These are phyloP conservation scores for Psilocybe cubensis DNA, from an alignment of 768 basidiomycete genomes.

Conservation along the genomic window DNA sequence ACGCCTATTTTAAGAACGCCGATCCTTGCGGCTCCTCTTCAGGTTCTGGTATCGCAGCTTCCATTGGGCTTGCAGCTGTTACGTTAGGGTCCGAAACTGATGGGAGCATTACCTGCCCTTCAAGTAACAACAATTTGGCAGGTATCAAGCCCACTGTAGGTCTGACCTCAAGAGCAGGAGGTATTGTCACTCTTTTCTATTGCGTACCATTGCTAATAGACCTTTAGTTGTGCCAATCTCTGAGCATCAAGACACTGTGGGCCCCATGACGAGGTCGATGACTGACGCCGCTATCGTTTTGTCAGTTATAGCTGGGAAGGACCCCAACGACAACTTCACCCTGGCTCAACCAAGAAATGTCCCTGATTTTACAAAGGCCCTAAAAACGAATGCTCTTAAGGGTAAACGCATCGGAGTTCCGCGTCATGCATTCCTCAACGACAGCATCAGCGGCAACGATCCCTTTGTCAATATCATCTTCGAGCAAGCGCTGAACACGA, in stretches of 20 bases:
- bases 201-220: background rate
- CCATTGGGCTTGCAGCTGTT: constrained; percentile 54
- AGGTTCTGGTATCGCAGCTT: constrained; percentile 58
- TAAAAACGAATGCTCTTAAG: constrained; percentile 47
- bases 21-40: constrained; percentile 64
- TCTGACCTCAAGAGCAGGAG: constrained; percentile 61
- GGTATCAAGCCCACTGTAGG: constrained; percentile 68
- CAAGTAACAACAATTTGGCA: constrained; percentile 54
- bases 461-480: constrained; percentile 41
- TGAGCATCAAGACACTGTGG: constrained; percentile 59
- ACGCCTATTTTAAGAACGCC: constrained; percentile 51
- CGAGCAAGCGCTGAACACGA: constrained; percentile 38
- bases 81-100: constrained; percentile 54
- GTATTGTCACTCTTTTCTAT: constrained; percentile 26
- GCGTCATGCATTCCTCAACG: constrained; percentile 39
- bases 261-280: constrained; percentile 57
- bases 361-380: constrained; percentile 59
- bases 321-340: constrained; percentile 58
- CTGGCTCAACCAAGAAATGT: constrained; percentile 52
- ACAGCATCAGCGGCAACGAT: constrained; percentile 34
- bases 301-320: constrained; percentile 57
- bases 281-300: constrained; percentile 59
- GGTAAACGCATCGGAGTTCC: constrained; percentile 62
- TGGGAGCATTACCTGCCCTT: constrained; percentile 59
- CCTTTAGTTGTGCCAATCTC: constrained; percentile 63